Evolutionary conservation across 192 early-diverging fungal genomes (phyloP).

Genomic region (Coemansia sp.): DNA sequence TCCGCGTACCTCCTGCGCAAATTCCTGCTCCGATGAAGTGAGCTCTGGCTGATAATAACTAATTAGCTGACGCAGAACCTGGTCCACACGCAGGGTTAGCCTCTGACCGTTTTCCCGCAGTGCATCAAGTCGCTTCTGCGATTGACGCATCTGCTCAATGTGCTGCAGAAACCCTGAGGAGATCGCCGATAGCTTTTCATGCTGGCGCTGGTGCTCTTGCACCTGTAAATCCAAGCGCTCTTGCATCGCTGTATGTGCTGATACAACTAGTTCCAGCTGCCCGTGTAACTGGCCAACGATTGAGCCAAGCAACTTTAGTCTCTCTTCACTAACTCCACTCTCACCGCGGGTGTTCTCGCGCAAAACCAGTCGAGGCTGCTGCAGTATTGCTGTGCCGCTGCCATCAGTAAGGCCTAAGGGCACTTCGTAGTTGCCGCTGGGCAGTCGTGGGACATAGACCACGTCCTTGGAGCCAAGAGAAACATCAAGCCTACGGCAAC

Average conservation of each 20-base stretch:
- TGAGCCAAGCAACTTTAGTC: constrained; percentile 37
- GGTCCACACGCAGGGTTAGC: constrained; percentile 58
- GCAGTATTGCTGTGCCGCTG: constrained; percentile 6
- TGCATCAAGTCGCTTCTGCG: constrained; percentile 50
- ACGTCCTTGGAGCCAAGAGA: constrained; percentile 34
- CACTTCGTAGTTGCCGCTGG: constrained; percentile 21
- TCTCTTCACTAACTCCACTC: constrained; percentile 29
- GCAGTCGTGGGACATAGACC: constrained; percentile 48
- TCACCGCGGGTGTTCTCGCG: constrained; percentile 28
- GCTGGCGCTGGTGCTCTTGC: constrained; percentile 52
- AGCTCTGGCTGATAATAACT: constrained; percentile 62
- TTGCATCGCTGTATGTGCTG: constrained; percentile 49
- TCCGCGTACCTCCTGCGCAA: constrained; percentile 32
- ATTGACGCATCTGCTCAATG: constrained; percentile 40
- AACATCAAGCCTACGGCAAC: constrained; percentile 25
- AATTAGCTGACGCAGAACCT: constrained; percentile 62
- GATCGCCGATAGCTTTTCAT: constrained; percentile 42
- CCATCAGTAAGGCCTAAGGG: constrained; percentile 10
- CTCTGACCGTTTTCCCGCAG: constrained; percentile 38
- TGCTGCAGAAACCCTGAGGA: constrained; percentile 41
- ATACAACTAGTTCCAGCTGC: constrained; percentile 48
- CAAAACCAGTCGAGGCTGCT: constrained; percentile 46
- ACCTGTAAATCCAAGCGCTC: constrained; percentile 38
- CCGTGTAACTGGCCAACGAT: constrained; percentile 46
- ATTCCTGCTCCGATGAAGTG: constrained; percentile 56